Evolutionary conservation across 371 early-diverging fungal species (phyloP), one percentile per base, ranked within the genome.

Genomic region (Batkoa obscura): DNA sequence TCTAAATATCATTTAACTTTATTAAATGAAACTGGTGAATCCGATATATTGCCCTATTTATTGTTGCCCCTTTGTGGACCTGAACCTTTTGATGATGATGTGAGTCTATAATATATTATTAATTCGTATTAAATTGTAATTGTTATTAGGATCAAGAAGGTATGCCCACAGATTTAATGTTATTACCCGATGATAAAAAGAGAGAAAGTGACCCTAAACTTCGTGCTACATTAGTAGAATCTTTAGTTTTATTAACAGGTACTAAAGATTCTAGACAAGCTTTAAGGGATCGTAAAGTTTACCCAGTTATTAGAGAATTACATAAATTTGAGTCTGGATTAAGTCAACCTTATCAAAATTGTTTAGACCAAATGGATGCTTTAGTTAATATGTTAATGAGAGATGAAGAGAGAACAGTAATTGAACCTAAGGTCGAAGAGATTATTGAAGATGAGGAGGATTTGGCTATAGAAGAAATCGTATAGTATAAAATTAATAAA

Each of bases 91-190:
- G 82, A 81, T 57, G 72, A 82, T 42, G 92, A 86, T 55, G 81
- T 77, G 64, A 57, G 66, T 59, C 6, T 34, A 46, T 13, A 8
- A 2, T 50, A 56, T 32, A 17, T 37, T 5, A 2, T 41, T 42
- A 50, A 38, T 30, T 6, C 6, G 3, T 34, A 8, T 23, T 41
- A 13, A 15, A 34, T 31, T 10, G 6, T 30, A 41, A 36, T 31
- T 36, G n/a, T 37, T 47, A 23, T n/a, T 62, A 86, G 71, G 92
- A 94, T 58, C 87, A 87, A 78, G 92, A 91, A 45, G 79, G 79
- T 38, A 86, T 94, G 75, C 94, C 92, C 0, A 89, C 88, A 53
- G 91, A 91, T 63, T 78, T 91, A 39, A 92, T 90, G 65, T 66
- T 94, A 13, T 65, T 92, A 51, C 88, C 79, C 43, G 76, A 80